Evolutionary conservation across 2,329 filamentous ascomycete species (phyloP).

Genomic region (Fusarium acutatum): DNA sequence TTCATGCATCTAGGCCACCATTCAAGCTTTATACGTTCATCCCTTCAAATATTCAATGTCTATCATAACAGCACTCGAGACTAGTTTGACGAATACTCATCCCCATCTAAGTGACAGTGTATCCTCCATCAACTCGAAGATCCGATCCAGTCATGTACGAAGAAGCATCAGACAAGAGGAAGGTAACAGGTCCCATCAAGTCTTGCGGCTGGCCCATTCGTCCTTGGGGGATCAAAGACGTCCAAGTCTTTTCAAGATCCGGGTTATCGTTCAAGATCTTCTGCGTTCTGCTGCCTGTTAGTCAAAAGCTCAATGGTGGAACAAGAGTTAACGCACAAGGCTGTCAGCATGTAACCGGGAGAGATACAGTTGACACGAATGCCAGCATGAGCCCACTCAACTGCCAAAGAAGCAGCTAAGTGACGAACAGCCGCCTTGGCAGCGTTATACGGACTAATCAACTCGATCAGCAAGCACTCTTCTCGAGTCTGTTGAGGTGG

Average conservation of each 20-base stretch:
- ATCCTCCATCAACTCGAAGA: conserved; percentile 83
- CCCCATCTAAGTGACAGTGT: conserved; percentile 72
- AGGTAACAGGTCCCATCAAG: conserved; percentile 91
- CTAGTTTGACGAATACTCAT: rapidly evolving
- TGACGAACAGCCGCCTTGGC: conserved; percentile 92
- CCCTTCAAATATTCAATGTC: not conserved
- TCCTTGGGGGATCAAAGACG: conserved; percentile 85
- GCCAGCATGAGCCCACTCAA: conserved; percentile 88
- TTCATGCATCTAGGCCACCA: not conserved
- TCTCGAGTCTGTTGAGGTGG: not conserved
- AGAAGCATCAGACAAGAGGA: conserved; percentile 81
- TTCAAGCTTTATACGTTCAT: no score
- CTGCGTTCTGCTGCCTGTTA: conserved; percentile 68
- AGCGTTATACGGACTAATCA: conserved; percentile 79
- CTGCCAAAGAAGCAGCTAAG: conserved; percentile 84
- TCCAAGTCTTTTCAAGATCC: conserved; percentile 91
- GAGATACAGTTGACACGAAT: conserved; percentile 96
- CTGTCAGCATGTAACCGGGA: conserved; percentile 95
- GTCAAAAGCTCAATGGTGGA: not conserved
- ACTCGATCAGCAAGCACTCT: not conserved
- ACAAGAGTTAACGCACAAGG: conserved; percentile 42
- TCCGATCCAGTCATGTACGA: conserved; percentile 77
- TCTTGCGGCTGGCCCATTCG: conserved; percentile 94
- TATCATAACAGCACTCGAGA: not conserved
- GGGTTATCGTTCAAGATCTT: conserved; percentile 97